Evolutionary conservation across 2,329 filamentous ascomycete species (phyloP).

Genomic region (Cordyceps cicadae): DNA sequence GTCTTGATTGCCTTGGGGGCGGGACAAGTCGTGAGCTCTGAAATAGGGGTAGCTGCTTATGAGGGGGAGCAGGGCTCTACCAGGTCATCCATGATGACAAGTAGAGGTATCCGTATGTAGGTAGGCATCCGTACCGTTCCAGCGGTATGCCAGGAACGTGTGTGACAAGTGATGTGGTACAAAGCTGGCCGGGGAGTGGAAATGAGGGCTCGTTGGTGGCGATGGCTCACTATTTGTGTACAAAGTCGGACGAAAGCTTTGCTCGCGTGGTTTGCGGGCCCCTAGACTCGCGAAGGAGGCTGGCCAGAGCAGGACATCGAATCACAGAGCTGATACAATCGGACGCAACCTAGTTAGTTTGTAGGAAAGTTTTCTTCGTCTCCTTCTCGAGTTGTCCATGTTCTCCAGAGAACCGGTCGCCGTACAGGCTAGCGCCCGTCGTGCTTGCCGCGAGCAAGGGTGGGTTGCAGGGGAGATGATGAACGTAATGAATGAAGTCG

Average conservation of each 20-base stretch:
- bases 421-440: not conserved
- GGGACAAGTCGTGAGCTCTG: not conserved
- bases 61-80: too few relatives aligned
- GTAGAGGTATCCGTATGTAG: too few relatives aligned
- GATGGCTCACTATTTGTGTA: not conserved
- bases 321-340: not conserved
- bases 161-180: not conserved
- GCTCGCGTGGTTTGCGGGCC: constrained; percentile 1
- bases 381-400: not conserved
- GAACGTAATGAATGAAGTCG: not conserved
- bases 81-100: not conserved
- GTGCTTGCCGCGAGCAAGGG: not conserved
- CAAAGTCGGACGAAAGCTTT: not conserved
- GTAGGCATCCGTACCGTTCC: not conserved
- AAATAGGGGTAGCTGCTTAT: not conserved
- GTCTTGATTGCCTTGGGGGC: not conserved
- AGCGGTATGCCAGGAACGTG: not conserved
- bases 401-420: not conserved
- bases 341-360: not conserved
- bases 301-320: too few relatives aligned
- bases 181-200: not conserved
- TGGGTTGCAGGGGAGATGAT: not conserved
- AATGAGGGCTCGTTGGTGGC: not conserved
- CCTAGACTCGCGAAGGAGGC: not conserved
- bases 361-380: not conserved